Conservation (phyloP, 139 green algal genomes). For the Zygnema circumcarinatum region DNA sequence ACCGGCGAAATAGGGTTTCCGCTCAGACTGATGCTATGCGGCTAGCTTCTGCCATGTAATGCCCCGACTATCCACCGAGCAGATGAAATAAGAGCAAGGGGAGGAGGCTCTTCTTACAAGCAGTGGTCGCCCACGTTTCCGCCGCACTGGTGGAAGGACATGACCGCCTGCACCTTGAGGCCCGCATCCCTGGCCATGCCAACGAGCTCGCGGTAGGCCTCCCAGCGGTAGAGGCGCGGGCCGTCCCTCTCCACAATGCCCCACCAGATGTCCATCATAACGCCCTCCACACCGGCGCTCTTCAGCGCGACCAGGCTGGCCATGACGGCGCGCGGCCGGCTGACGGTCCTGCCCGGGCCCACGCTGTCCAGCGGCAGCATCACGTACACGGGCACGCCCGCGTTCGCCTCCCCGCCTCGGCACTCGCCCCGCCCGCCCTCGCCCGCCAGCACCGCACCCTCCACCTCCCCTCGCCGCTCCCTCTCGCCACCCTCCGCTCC, state of each 20-base stretch:
- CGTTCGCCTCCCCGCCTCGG: conserved; percentile 23
- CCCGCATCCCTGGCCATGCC: conserved; percentile 78
- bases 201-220: conserved; percentile 65
- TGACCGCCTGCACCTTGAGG: conserved; percentile 73
- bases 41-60: too few species aligned
- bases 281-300: conserved; percentile 64
- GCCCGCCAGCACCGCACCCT: background rate
- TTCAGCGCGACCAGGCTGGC: conserved; percentile 61
- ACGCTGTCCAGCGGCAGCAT: conserved; percentile 99
- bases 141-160: conserved; percentile 72
- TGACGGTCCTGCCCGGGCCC: conserved; percentile 37
- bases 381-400: conserved; percentile 87
- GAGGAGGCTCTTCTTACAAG: too few species aligned
- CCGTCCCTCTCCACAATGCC: conserved; percentile 86
- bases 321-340: conserved; percentile 51
- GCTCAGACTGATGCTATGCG: background rate
- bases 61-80: too few species aligned
- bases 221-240: conserved; percentile 64
- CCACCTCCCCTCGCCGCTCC: background rate
- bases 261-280: conserved; percentile 75
- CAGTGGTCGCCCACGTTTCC: conserved; percentile 68
- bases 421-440: background rate
- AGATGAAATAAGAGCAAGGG: too few species aligned
- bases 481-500: too few species aligned
- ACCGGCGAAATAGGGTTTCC: too few species aligned